A percentile compares a stretch with the other conserved stretches of the same genome.
Conservation (phyloP, 2,329 filamentous ascomycete species). For the Botrytis fabae region DNA sequence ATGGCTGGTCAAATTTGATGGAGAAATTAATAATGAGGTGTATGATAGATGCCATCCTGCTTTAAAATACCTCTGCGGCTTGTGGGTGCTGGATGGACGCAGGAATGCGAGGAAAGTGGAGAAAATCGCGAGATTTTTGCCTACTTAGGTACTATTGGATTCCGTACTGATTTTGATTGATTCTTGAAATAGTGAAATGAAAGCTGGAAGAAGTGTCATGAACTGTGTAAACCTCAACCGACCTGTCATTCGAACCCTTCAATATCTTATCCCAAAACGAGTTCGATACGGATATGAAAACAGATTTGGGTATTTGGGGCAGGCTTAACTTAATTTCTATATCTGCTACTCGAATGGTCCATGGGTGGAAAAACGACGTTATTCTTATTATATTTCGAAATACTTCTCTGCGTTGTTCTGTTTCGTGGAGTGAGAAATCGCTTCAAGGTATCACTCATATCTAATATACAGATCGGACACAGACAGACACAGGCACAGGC, state of each 20-base stretch:
- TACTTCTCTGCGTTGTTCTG: no score
- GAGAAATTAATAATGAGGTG: neutral
- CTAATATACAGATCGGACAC: no score
- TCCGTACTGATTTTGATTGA: neutral
- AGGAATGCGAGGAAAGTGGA: neutral
- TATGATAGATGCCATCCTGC: slow-evolving; percentile 10
- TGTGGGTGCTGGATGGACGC: neutral
- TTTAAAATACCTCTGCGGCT: slow-evolving; percentile 1
- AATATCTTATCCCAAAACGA: neutral
- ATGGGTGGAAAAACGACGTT: neutral
- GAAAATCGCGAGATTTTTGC: neutral
- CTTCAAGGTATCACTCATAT: no score
- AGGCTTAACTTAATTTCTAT: neutral
- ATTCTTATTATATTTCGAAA: fast-evolving
- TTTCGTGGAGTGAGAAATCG: no score
- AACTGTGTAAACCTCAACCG: neutral
- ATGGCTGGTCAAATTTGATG: slow-evolving; percentile 4
- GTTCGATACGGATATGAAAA: neutral
- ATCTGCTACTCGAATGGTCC: neutral
- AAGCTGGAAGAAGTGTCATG: neutral
- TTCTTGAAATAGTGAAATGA: neutral
- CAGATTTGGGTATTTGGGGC: no score
- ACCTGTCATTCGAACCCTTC: neutral
- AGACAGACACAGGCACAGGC: no score
- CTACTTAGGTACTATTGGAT: neutral